Evolutionary conservation across 306 rosid genomes (phyloP).

Genomic region (Medicago truncatula): DNA sequence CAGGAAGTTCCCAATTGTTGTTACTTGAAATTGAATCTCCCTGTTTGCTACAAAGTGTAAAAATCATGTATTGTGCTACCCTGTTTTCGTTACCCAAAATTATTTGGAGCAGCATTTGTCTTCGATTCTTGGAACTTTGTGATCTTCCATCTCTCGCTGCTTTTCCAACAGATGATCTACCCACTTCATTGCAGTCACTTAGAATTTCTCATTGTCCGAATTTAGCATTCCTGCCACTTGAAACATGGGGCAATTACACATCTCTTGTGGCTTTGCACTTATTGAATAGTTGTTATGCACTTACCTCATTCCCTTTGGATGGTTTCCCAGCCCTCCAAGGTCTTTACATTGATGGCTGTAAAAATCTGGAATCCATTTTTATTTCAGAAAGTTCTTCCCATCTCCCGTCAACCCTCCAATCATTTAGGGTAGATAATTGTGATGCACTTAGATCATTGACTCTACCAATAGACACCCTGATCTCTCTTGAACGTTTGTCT

Average conservation of each 20-base stretch:
- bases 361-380: not conserved
- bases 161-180: not conserved
- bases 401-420: not conserved
- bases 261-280: not conserved
- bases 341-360: not conserved
- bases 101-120: not conserved
- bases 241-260: conserved; percentile 15
- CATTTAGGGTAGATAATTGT: too few relatives aligned
- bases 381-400: not conserved
- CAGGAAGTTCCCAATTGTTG: not conserved
- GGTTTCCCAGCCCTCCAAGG: conserved; percentile 17
- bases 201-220: fast-evolving
- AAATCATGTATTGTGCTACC: not conserved
- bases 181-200: not conserved
- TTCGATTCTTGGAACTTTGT: not conserved
- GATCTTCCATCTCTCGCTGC: not conserved
- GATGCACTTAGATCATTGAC: too few relatives aligned
- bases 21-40: not conserved
- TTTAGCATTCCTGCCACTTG: conserved; percentile 5
- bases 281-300: fast-evolving
- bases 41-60: not conserved
- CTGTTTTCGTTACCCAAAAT: not conserved
- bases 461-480: not conserved
- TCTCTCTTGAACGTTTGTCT: fast-evolving
- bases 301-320: conserved; percentile 9